Evolutionary conservation across 805 yeast species (phyloP).

Genomic region (Starmerella roubikii): DNA sequence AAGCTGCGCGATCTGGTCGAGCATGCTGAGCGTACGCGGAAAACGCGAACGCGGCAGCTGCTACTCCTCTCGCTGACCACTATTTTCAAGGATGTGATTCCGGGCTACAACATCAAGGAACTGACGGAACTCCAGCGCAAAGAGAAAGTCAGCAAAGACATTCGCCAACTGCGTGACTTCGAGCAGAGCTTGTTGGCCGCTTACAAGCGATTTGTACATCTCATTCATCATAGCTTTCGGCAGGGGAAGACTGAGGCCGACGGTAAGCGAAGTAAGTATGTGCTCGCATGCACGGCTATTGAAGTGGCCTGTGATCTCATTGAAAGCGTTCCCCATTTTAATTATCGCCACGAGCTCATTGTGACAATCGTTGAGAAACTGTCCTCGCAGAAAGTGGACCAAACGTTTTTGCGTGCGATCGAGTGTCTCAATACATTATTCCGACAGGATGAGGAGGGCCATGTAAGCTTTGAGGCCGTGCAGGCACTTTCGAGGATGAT

Average conservation of each 20-base stretch:
- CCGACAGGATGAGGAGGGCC: slow-evolving; percentile 69
- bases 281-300: slow-evolving; percentile 34
- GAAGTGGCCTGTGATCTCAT: slow-evolving; percentile 71
- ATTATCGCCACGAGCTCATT: slow-evolving; percentile 63
- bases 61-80: slow-evolving; percentile 70
- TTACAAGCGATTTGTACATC: slow-evolving; percentile 53
- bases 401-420: slow-evolving; percentile 45
- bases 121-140: slow-evolving; percentile 66
- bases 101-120: slow-evolving; percentile 76
- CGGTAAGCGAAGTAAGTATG: slow-evolving; percentile 6
- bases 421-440: slow-evolving; percentile 56
- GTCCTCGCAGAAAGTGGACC: slow-evolving; percentile 36
- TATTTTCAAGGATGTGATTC: slow-evolving; percentile 72
- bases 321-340: slow-evolving; percentile 59
- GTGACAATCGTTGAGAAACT: slow-evolving; percentile 54
- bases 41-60: slow-evolving; percentile 48
- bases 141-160: slow-evolving; percentile 74
- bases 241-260: slow-evolving; percentile 24
- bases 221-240: slow-evolving; percentile 34
- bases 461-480: slow-evolving; percentile 59
- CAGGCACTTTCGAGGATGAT: slow-evolving; percentile 56
- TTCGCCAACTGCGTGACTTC: slow-evolving; percentile 59
- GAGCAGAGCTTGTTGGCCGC: slow-evolving; percentile 65
- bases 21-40: slow-evolving; percentile 18
- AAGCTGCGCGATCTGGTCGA: slow-evolving; percentile 41